Evolutionary conservation across 2,329 filamentous ascomycete species (phyloP).

Genomic region (Botryosphaeria dothidea): DNA sequence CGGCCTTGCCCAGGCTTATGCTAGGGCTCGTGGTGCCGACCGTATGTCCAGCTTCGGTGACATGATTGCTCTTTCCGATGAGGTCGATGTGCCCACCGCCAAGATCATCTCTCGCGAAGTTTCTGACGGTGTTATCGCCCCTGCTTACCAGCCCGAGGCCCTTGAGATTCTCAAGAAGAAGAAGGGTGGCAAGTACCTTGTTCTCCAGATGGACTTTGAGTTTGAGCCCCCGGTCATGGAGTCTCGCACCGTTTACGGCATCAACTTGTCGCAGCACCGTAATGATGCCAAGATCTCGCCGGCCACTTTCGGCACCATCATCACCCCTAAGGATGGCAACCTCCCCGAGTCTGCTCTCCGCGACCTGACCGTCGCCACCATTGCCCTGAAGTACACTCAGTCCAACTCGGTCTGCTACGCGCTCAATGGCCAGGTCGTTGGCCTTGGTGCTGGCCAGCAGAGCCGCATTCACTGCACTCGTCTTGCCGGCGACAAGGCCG

Average conservation of each 20-base stretch:
- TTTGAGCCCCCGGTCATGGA: slow-evolving; percentile 77
- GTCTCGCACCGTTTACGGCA: slow-evolving; percentile 84
- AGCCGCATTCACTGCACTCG: slow-evolving; percentile 98
- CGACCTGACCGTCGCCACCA: slow-evolving; percentile 92
- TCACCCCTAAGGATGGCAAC: slow-evolving; percentile 78
- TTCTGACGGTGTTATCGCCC: slow-evolving; percentile 93
- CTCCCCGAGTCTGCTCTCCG: slow-evolving; percentile 81
- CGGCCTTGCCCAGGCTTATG: slow-evolving; percentile 88
- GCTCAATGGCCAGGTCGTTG: slow-evolving; percentile 87
- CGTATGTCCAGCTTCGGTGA: slow-evolving; percentile 99
- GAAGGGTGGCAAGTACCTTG: slow-evolving; percentile 95
- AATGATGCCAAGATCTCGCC: slow-evolving; percentile 89
- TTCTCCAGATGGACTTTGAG: slow-evolving; percentile 89
- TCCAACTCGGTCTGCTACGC: slow-evolving; percentile 99
- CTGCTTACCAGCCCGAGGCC: slow-evolving; percentile 80
- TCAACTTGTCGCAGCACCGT: slow-evolving; percentile 85
- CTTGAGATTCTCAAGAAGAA: slow-evolving; percentile 94
- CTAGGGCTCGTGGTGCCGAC: slow-evolving; percentile 91
- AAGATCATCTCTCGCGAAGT: slow-evolving; percentile 98
- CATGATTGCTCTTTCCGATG: slow-evolving; percentile 87
- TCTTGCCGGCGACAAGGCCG: slow-evolving; percentile 94
- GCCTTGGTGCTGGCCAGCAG: slow-evolving; percentile 94
- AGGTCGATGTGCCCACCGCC: slow-evolving; percentile 88
- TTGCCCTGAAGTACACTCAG: slow-evolving; percentile 97
- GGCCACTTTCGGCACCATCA: slow-evolving; percentile 78